Percentiles rank a stretch among this genome's conserved stretches.
phyloP scores from a whole-genome alignment of 2,329 filamentous ascomycete species.

The Neopestalotiopsis clavispora region DNA sequence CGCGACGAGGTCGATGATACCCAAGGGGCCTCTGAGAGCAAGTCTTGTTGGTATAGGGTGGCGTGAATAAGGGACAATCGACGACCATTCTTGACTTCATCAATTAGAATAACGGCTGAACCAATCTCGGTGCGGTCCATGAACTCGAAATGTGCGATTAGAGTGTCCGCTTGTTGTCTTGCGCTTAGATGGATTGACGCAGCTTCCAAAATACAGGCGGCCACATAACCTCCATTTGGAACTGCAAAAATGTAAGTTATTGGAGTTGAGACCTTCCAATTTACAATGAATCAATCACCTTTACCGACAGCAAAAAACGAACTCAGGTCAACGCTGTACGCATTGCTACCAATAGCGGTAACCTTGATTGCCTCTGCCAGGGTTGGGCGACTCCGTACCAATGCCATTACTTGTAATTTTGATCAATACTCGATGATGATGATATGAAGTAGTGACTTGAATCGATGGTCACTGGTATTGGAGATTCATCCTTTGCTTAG shows the following conservation, averaged over 20 bases:
- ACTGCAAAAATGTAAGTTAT: conserved; percentile 46
- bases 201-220: conserved; percentile 64
- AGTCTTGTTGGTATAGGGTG: conserved; percentile 32
- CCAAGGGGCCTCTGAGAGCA: too few species aligned
- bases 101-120: conserved; percentile 29
- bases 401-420: too few species aligned
- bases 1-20: conserved; percentile 34
- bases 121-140: conserved; percentile 35
- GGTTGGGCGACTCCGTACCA: too few species aligned
- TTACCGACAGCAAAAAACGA: conserved; percentile 5
- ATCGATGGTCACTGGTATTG: too few species aligned
- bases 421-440: too few species aligned
- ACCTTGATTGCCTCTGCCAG: neutral
- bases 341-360: conserved; percentile 4
- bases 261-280: neutral
- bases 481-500: too few species aligned
- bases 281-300: neutral
- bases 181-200: conserved; percentile 34
- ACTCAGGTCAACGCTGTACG: conserved; percentile 8
- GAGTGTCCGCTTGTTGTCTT: conserved; percentile 34
- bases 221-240: conserved; percentile 73
- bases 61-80: conserved; percentile 39
- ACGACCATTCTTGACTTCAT: conserved; percentile 37
- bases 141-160: conserved; percentile 35
- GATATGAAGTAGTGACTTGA: too few species aligned